Evolutionary conservation across 1,284 basidiomycete species (phyloP).

Genomic region (Xanthoconium separans): DNA sequence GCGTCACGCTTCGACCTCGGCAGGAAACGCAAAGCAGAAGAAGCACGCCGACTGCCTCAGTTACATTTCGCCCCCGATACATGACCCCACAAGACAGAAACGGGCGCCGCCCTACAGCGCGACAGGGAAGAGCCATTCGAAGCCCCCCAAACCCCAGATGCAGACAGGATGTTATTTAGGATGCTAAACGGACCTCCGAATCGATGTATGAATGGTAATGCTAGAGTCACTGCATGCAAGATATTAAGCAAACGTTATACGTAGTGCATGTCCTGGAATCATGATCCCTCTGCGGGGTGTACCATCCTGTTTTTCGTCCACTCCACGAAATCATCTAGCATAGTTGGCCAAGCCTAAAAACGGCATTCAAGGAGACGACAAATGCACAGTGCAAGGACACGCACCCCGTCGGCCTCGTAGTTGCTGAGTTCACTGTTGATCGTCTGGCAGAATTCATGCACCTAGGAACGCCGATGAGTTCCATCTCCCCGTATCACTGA

Average conservation of each 20-base stretch:
- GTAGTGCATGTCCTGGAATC: constrained; percentile 11
- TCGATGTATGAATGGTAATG: constrained; percentile 10
- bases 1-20: constrained; percentile 27
- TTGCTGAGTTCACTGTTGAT: constrained; percentile 58
- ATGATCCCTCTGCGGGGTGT: constrained; percentile 1
- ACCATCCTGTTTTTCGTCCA: constrained; percentile 50
- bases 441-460: constrained; percentile 69
- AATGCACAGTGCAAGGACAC: constrained; percentile 2
- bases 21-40: constrained; percentile 14
- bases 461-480: constrained; percentile 39
- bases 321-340: constrained; percentile 70
- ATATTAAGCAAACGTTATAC: constrained; percentile 17
- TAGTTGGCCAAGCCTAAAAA: constrained; percentile 71
- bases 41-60: constrained; percentile 5
- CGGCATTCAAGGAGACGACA: constrained; percentile 3
- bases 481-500: constrained; percentile 1
- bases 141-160: not conserved
- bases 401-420: constrained; percentile 71
- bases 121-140: not conserved
- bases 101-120: constrained; percentile 7
- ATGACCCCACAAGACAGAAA: constrained; percentile 3
- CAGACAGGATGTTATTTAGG: not conserved
- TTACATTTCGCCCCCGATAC: constrained; percentile 19
- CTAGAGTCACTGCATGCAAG: constrained; percentile 7
- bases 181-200: not conserved